A percentile compares a stretch with the other conserved stretches of the same genome.
Conservation (phyloP, 306 rosid species). For the Gastrolobium bilobum region DNA sequence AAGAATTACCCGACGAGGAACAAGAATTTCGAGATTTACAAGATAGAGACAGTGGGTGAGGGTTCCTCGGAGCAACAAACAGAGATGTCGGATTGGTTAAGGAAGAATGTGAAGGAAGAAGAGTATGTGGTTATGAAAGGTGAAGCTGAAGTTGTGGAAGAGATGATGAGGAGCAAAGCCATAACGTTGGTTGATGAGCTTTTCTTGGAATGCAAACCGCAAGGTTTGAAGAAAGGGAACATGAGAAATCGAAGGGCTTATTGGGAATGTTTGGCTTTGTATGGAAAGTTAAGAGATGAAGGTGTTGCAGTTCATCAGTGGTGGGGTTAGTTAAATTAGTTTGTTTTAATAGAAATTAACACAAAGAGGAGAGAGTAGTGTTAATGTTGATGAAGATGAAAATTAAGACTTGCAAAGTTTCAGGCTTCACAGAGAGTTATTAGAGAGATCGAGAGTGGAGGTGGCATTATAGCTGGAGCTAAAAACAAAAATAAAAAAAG, state of each 20-base stretch:
- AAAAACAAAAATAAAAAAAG: not conserved
- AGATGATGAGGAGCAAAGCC: slow-evolving; percentile 69
- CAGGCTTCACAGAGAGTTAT: slow-evolving; percentile 9
- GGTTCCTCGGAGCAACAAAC: slow-evolving; percentile 46
- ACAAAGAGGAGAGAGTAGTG: not conserved
- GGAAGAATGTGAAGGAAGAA: slow-evolving; percentile 71
- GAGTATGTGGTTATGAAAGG: slow-evolving; percentile 94
- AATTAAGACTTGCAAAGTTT: not conserved
- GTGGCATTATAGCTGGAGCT: not conserved
- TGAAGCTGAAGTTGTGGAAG: slow-evolving; percentile 86
- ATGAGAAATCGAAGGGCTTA: slow-evolving; percentile 66
- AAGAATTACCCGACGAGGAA: slow-evolving; percentile 79
- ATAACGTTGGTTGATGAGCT: slow-evolving; percentile 83
- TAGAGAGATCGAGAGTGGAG: slow-evolving; percentile 35
- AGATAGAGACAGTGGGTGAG: slow-evolving; percentile 61
- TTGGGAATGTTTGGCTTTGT: slow-evolving; percentile 89
- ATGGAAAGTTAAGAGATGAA: slow-evolving; percentile 82
- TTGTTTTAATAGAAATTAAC: not conserved
- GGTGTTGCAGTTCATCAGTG: slow-evolving; percentile 96
- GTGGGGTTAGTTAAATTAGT: slow-evolving; percentile 66
- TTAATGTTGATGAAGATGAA: not conserved
- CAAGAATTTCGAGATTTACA: slow-evolving; percentile 80
- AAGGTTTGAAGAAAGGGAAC: slow-evolving; percentile 22
- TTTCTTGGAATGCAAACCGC: slow-evolving; percentile 90
- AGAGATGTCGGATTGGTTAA: slow-evolving; percentile 80